phyloP scores from a whole-genome alignment of 2,329 filamentous ascomycete genomes.

The Fusarium ambrosium region DNA sequence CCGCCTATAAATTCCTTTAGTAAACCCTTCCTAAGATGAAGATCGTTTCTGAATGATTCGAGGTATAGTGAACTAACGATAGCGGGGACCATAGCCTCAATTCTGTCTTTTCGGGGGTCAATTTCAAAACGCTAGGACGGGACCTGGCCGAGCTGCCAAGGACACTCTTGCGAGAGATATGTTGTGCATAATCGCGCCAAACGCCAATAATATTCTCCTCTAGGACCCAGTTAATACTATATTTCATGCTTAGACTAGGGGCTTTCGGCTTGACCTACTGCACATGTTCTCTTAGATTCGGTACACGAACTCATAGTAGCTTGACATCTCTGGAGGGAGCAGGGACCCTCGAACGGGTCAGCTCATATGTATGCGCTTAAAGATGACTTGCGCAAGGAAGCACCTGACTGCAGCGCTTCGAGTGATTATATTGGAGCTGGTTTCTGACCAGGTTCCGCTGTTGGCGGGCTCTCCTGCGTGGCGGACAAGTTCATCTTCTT shows the following conservation, averaged over 20 bases:
- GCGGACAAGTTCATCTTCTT: neutral
- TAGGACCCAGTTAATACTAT: neutral
- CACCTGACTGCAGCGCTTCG: too few species aligned
- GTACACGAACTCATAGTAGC: neutral
- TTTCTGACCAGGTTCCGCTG: neutral
- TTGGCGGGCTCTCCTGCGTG: neutral
- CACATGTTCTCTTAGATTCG: neutral
- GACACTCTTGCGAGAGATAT: neutral
- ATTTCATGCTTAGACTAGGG: neutral
- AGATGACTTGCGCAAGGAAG: neutral
- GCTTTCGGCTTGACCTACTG: neutral
- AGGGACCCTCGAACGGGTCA: neutral
- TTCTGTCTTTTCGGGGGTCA: neutral
- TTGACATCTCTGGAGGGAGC: neutral
- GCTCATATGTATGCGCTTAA: neutral
- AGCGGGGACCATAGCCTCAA: neutral
- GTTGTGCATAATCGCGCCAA: neutral
- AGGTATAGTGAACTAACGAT: neutral
- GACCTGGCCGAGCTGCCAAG: neutral
- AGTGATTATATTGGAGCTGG: neutral
- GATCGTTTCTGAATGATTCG: neutral
- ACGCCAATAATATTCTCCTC: neutral
- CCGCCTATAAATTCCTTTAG: neutral
- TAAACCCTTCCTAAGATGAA: neutral
- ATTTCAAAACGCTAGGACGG: neutral